Conservation (phyloP, 305 asterid genomes). For the Solanum hybrid region DNA sequence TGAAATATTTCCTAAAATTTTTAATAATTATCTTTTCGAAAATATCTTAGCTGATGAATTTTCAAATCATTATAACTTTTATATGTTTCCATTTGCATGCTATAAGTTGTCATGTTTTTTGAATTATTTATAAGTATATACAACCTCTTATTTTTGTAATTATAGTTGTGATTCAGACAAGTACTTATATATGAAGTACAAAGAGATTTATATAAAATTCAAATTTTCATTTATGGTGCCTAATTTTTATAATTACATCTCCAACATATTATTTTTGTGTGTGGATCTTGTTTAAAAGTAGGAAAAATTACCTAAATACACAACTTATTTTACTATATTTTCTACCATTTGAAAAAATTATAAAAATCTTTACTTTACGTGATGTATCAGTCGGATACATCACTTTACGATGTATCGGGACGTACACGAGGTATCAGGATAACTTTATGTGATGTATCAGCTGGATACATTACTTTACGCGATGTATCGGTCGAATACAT, state of each 20-base stretch:
- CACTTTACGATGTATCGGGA: neutral
- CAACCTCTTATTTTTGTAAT: neutral
- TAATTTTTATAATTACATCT: no score
- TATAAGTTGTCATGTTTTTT: neutral
- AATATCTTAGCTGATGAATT: neutral
- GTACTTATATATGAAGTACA: neutral
- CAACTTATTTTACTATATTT: no score
- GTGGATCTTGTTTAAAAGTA: neutral
- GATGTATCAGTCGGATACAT: neutral
- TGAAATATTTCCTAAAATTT: neutral
- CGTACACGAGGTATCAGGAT: neutral
- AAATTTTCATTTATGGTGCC: no score
- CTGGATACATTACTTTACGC: neutral
- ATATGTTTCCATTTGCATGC: neutral
- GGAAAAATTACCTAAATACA: no score
- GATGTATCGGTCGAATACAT: neutral
- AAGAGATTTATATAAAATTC: no score
- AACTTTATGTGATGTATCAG: neutral
- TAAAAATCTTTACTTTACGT: no score
- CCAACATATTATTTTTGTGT: neutral
- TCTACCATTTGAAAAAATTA: no score
- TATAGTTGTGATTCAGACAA: neutral
- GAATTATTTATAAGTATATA: neutral
- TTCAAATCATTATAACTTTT: neutral
- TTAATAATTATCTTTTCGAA: neutral